Evolutionary conservation across 139 green algal genomes (phyloP).

Genomic region (Picochlorum sp.): DNA sequence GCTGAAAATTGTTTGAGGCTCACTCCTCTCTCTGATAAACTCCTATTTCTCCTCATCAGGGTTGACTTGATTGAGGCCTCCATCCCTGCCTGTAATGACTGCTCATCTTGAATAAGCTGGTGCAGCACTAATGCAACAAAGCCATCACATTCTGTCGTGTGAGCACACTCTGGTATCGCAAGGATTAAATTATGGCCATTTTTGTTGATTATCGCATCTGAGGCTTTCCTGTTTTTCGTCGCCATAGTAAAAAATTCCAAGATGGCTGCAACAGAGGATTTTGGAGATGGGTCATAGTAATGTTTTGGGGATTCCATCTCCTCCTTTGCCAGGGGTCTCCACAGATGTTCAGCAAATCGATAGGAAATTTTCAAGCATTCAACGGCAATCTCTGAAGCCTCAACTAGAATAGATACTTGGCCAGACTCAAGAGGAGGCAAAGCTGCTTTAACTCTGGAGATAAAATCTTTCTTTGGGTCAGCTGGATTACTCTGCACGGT

Average conservation of each 20-base stretch:
- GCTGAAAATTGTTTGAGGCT: constrained; percentile 51
- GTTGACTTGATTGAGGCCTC: constrained; percentile 74
- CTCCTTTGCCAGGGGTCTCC: neutral
- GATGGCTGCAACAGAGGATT: constrained; percentile 29
- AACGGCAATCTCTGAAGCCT: no score
- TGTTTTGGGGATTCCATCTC: neutral
- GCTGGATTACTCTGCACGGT: no score
- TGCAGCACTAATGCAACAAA: constrained; percentile 64
- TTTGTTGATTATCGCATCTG: constrained; percentile 52
- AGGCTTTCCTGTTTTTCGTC: constrained; percentile 55
- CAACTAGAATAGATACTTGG: no score
- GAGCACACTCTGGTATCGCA: constrained; percentile 48
- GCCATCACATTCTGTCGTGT: constrained; percentile 53
- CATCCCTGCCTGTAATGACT: constrained; percentile 82
- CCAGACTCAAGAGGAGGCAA: no score
- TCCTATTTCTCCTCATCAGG: constrained; percentile 23
- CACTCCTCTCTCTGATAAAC: constrained; percentile 8
- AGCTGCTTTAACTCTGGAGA: no score
- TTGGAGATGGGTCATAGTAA: neutral
- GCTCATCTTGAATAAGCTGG: constrained; percentile 83
- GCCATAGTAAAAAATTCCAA: constrained; percentile 73
- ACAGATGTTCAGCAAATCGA: no score
- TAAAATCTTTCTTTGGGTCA: no score
- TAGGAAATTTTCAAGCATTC: no score
- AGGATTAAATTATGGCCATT: constrained; percentile 59